Conservation (phyloP, 2,329 filamentous ascomycete species). For the Zymoseptoria crescenta region DNA sequence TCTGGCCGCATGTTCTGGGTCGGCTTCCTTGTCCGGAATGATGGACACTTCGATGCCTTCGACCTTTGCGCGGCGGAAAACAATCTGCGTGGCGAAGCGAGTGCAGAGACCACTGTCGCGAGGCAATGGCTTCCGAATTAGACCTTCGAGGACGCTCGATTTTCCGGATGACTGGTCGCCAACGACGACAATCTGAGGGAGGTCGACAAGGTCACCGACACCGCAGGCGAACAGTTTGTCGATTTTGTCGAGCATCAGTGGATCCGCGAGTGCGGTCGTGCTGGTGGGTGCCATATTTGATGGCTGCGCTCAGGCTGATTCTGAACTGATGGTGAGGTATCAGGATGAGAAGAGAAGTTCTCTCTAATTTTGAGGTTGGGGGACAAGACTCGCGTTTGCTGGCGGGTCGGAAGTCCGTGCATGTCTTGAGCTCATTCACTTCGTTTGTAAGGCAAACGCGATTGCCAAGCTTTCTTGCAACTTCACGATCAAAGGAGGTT, state of each 20-base stretch:
- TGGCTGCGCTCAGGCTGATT: background rate
- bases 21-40: slow-evolving; percentile 13
- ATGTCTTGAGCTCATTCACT: background rate
- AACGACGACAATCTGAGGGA: slow-evolving; percentile 45
- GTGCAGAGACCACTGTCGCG: slow-evolving; percentile 50
- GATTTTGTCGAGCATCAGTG: slow-evolving; percentile 45
- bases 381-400: background rate
- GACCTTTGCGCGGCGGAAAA: slow-evolving; percentile 16
- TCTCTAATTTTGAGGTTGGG: background rate
- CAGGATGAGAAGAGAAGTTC: background rate
- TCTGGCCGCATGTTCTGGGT: slow-evolving; percentile 6
- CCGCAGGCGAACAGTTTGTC: slow-evolving; percentile 47
- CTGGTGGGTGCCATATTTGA: background rate
- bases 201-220: slow-evolving; percentile 24
- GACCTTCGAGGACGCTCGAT: slow-evolving; percentile 55
- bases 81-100: slow-evolving; percentile 29
- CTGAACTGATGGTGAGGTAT: background rate
- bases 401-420: background rate
- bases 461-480: background rate
- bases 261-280: slow-evolving; percentile 3
- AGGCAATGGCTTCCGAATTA: slow-evolving; percentile 49
- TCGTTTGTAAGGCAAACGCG: background rate
- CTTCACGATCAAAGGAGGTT: background rate
- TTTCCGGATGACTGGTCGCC: slow-evolving; percentile 56
- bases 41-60: slow-evolving; percentile 14